Conservation (phyloP, 2,329 filamentous ascomycete genomes). For the Tolypocladium sp. region DNA sequence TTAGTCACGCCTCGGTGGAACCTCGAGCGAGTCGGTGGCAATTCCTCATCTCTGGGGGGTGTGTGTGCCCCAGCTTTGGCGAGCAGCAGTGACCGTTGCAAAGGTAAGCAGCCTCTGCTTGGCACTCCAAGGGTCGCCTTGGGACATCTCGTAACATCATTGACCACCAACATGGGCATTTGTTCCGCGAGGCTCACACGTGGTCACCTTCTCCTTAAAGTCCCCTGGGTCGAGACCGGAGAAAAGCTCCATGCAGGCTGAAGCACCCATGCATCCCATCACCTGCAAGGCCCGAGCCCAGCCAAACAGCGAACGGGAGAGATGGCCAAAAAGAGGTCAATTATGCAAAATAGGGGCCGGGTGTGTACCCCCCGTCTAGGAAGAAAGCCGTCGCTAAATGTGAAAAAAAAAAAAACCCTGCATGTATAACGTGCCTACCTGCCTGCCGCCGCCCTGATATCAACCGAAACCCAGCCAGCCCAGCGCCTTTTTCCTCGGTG, state of each 20-base stretch:
- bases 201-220: background rate
- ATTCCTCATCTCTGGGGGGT: background rate
- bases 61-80: background rate
- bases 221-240: background rate
- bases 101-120: background rate
- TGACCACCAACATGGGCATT: background rate
- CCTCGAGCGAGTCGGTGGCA: background rate
- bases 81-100: background rate
- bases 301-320: background rate
- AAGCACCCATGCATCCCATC: background rate
- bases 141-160: background rate
- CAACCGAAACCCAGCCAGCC: background rate
- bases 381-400: background rate
- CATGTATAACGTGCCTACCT: background rate
- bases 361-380: background rate
- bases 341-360: background rate
- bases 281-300: background rate
- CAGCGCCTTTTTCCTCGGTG: background rate
- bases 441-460: background rate
- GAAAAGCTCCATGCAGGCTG: background rate
- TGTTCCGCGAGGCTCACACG: background rate
- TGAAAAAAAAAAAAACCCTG: background rate
- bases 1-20: background rate
- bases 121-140: background rate
- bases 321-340: background rate